A percentile compares a stretch with the other conserved stretches of the same genome.
phyloP scores from a whole-genome alignment of 306 rosid genomes.

The Ochetophila trinervis region DNA sequence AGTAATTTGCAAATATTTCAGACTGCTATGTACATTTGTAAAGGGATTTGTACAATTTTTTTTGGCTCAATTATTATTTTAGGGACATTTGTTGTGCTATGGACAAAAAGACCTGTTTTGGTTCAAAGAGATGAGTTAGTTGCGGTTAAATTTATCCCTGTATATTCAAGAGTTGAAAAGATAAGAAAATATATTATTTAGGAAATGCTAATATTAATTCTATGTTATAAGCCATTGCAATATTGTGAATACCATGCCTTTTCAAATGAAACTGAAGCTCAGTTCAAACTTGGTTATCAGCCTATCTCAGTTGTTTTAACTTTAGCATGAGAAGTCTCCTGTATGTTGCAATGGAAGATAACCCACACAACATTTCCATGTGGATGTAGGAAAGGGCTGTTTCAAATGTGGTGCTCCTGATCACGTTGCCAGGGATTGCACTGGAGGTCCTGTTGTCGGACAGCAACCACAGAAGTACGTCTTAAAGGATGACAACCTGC shows the following conservation, averaged over 20 bases:
- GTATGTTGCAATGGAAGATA: background rate
- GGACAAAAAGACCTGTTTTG: background rate
- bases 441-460: constrained; percentile 41
- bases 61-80: background rate
- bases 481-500: constrained; percentile 64
- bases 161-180: background rate
- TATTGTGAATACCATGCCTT: too few species aligned
- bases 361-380: background rate
- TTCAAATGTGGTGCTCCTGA: constrained; percentile 89
- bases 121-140: background rate
- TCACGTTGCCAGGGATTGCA: constrained; percentile 87
- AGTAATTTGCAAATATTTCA: too few species aligned
- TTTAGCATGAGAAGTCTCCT: background rate
- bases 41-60: background rate
- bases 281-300: background rate
- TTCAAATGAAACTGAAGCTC: too few species aligned
- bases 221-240: too few species aligned
- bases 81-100: background rate
- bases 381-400: constrained; percentile 69
- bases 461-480: constrained; percentile 49
- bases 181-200: too few species aligned
- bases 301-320: background rate
- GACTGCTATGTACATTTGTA: too few species aligned
- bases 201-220: background rate
- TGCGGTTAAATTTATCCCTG: background rate